These are phyloP conservation scores for Blepharisma stoltei DNA, from an alignment of 73 alveolate genomes.

Conservation along the genomic window DNA sequence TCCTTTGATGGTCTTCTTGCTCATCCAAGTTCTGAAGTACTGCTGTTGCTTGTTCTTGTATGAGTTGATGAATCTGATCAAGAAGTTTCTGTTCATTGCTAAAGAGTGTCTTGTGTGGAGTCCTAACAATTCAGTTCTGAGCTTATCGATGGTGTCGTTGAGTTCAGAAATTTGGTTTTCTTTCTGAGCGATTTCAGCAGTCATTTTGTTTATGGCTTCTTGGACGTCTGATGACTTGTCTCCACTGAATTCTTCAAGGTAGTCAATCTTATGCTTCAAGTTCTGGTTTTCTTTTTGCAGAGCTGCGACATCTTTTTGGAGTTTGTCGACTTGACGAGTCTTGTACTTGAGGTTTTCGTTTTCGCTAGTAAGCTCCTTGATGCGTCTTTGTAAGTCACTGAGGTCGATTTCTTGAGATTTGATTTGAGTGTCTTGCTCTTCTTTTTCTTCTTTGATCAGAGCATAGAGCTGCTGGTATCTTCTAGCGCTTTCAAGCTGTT, in stretches of 20 bases:
- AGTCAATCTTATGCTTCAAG: background rate
- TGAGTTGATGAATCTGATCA: background rate
- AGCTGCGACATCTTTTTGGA: background rate
- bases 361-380: background rate
- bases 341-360: conserved; percentile 24
- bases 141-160: background rate
- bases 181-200: conserved; percentile 1
- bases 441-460: background rate
- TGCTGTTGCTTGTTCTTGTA: conserved; percentile 11
- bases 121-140: background rate
- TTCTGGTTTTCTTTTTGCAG: conserved; percentile 18
- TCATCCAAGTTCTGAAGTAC: background rate
- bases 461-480: background rate
- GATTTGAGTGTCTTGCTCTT: background rate
- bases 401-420: background rate
- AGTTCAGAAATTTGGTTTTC: conserved; percentile 15
- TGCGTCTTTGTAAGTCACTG: background rate
- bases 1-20: background rate
- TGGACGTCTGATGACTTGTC: background rate
- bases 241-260: conserved; percentile 1
- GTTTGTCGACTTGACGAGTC: background rate
- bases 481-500: background rate
- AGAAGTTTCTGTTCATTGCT: conserved; percentile 9
- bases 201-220: background rate
- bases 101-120: background rate